These are phyloP conservation scores for Setomelanomma holmii DNA, from an alignment of 2,329 filamentous ascomycete genomes.

Conservation along the genomic window DNA sequence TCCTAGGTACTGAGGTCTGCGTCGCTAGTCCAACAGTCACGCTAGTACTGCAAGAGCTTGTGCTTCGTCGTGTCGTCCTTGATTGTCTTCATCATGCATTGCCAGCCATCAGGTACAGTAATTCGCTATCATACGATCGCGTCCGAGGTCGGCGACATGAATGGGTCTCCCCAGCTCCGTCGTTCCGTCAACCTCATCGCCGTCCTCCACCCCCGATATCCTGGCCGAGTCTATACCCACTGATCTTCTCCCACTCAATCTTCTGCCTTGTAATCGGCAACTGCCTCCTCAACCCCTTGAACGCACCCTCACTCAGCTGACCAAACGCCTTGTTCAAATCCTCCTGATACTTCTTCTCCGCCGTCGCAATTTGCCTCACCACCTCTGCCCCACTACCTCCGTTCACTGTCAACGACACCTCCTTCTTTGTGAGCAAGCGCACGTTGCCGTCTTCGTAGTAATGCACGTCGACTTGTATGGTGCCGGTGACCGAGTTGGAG, in stretches of 20 bases:
- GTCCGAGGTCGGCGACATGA: no score
- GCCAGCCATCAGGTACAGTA: no score
- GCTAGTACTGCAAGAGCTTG: no score
- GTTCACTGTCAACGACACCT: constrained; percentile 67
- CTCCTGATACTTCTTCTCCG: constrained; percentile 94
- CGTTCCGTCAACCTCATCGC: neutral
- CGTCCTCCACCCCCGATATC: constrained; percentile 59
- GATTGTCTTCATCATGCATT: no score
- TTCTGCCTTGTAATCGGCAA: constrained; percentile 96
- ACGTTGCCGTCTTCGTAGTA: constrained; percentile 99
- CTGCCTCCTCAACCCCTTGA: constrained; percentile 91
- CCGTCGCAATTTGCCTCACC: constrained; percentile 75
- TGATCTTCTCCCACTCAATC: constrained; percentile 99
- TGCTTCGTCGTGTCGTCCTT: no score
- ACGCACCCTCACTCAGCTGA: constrained; percentile 88
- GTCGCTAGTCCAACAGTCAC: no score
- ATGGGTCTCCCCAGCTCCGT: neutral
- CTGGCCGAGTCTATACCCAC: constrained; percentile 75
- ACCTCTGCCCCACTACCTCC: constrained; percentile 70
- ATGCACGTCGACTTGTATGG: constrained; percentile 92
- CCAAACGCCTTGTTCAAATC: constrained; percentile 92
- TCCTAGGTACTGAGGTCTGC: no score
- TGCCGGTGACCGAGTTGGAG: constrained; percentile 72
- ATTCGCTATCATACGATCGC: no score
- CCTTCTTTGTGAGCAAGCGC: constrained; percentile 86